Conservation (phyloP, 192 early-diverging fungal species). For the Rhizophagus sp. region DNA sequence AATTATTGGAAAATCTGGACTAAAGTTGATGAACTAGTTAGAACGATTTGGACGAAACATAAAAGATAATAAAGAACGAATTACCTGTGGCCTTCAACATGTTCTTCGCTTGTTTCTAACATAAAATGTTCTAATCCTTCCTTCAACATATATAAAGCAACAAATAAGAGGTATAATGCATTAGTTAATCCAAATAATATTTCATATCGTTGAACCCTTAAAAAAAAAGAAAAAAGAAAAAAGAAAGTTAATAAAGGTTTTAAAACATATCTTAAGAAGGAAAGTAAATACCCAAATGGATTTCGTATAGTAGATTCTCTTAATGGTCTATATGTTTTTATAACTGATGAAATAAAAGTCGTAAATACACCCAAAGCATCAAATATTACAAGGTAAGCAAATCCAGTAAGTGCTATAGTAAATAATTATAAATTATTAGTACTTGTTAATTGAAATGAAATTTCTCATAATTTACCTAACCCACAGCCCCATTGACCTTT, state of each 20-base stretch:
- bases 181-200: constrained; percentile 54
- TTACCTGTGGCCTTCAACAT: constrained; percentile 41
- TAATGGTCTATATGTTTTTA: constrained; percentile 43
- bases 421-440: background rate
- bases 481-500: constrained; percentile 46
- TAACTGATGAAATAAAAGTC: constrained; percentile 52
- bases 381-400: constrained; percentile 54
- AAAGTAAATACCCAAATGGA: constrained; percentile 52
- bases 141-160: constrained; percentile 24
- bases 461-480: constrained; percentile 37
- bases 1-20: constrained; percentile 41
- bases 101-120: constrained; percentile 47
- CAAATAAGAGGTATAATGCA: constrained; percentile 56
- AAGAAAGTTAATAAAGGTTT: background rate
- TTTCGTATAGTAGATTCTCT: constrained; percentile 49
- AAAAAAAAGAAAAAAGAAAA: background rate
- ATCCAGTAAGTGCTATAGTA: constrained; percentile 46
- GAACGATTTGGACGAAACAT: background rate
- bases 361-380: constrained; percentile 61
- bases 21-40: constrained; percentile 6
- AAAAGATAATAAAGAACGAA: constrained; percentile 20
- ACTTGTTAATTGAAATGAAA: background rate
- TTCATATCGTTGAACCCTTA: constrained; percentile 53
- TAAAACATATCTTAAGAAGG: background rate
- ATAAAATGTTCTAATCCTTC: constrained; percentile 47